phyloP scores from a whole-genome alignment of 805 yeast species.

The Wickerhamomyces xylosicus region DNA sequence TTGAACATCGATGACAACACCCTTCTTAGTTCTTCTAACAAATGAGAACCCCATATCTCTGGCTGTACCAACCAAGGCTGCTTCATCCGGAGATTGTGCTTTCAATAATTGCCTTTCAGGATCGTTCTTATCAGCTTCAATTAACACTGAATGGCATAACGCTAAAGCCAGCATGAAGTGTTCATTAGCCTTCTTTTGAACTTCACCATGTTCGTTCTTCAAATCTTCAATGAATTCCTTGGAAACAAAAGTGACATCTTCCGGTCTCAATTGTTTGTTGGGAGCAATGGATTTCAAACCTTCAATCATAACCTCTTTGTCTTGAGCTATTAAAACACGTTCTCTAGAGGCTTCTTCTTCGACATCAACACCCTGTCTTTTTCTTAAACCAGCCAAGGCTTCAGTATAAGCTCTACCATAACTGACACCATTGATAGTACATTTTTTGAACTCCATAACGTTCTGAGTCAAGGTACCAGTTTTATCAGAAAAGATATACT shows the following conservation, averaged over 20 bases:
- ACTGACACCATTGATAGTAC: constrained; percentile 61
- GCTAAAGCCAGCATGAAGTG: constrained; percentile 73
- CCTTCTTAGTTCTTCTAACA: constrained; percentile 55
- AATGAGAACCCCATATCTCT: constrained; percentile 68
- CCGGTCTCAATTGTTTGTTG: constrained; percentile 35
- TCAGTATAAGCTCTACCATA: constrained; percentile 81
- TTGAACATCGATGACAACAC: constrained; percentile 56
- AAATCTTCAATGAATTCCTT: constrained; percentile 56
- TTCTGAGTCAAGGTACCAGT: constrained; percentile 81
- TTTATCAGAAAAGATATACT: constrained; percentile 75
- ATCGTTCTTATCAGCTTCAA: constrained; percentile 53
- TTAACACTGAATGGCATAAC: constrained; percentile 68
- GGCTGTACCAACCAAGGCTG: constrained; percentile 76
- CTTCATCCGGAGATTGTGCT: constrained; percentile 85
- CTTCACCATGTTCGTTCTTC: constrained; percentile 36
- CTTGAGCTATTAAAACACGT: constrained; percentile 42
- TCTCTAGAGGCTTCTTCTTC: constrained; percentile 47
- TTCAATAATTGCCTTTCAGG: constrained; percentile 47
- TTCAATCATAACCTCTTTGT: constrained; percentile 48
- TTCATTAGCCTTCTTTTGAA: constrained; percentile 50
- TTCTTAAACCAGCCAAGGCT: constrained; percentile 69
- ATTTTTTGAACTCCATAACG: constrained; percentile 77
- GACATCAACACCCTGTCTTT: constrained; percentile 69
- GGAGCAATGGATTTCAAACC: constrained; percentile 27
- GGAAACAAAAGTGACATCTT: constrained; percentile 62